Base-by-base conservation (phyloP, 441 rosid genomes). In the Euphorbia neoarborescens region DNA sequence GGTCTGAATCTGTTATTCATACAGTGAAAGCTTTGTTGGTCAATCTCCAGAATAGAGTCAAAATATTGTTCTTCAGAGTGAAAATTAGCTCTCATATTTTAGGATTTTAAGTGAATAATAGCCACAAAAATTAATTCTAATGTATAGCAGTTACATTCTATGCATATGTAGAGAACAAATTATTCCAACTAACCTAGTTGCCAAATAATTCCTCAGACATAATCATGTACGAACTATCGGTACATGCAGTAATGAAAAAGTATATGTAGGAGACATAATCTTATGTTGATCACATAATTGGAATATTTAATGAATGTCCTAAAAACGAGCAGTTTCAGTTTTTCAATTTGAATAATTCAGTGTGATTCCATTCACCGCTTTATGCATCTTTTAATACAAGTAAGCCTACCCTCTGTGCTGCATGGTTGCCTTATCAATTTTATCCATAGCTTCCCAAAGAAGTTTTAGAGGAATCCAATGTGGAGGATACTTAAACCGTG, bases 391-490 rank as follows among this genome's bases (percentile, higher is more conserved):
- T 50, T 14, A 25, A 17, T 5, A 66, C 5, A 67, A 3, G 65
- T 68, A 78, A 51, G 17, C 74, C 28, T 80, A 84, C 87, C 88
- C 89, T 67, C 88, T 83, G 37, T 0, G 72, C n/a, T 73, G 86
- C 25, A 82, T 80, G 4, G 88, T 85, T 50, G 76, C 70, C 67
- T 65, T 72, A 60, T 82, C 91, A 69, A 77, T 54, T 8, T 72
- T 77, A 62, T 83, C 67, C 89, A 87, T 84, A 66, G 86, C 89
- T 66, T 85, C 83, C 89, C 87, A 87, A 35, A 87, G 89, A 75
- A 87, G 89, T 19, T 69, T 48, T 65, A 84, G 74, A 6, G 89
- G 91, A 71, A 87, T 84, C 89, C 89, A 87, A 20, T 85, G 88
- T 7, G 86, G 87, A 51, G 87, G 89, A 73, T 85, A 87, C 71